Evolutionary conservation across 31 red algal species (phyloP), one percentile per base, ranked within the genome.

Genomic region (Pterothamnion heteromorphum): DNA sequence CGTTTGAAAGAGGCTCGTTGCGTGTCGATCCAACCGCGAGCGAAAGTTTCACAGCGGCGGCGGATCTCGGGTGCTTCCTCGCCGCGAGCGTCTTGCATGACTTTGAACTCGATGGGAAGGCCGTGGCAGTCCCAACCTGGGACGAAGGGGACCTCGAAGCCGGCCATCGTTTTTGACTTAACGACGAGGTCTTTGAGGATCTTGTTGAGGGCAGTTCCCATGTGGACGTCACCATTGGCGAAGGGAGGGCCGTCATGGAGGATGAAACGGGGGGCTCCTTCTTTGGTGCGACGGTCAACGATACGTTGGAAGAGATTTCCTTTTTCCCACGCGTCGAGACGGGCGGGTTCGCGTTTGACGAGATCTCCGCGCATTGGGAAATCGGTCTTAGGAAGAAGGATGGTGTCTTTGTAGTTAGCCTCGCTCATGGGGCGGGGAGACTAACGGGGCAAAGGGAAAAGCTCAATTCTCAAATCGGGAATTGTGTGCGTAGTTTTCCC

Each of bases 61-160:
- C 51, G 9, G 51, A 64, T 64, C 51, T 64, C 51, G 9, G 51
- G 14, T 64, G 51, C 14, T n/a, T 64, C 51, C 9, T 18, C 14
- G 51, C 51, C 51, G 51, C 14, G 14, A 18, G 51, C 51, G n/a
- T 64, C n/a, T 64, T 64, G 51, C 9, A 64, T 72, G 9, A 97
- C 98, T 51, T 97, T 97, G 2, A 99, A 92, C 86, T 99, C 98
- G 71, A 99, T 99, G 0, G 98, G 98, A 41, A 99, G 84, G 22
- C 98, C 98, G 92, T 99, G 98, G 57, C 94, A 96, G 74, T 99
- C 98, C 98, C 98, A 99, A 28, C 98, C 98, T 39, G 98, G 98
- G 34, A 99, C 90, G 86, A 99, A 95, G 35, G 92, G 90, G 9
- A 95, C 98, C 22, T 94, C 89, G 28, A 36, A 91, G 5, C 98